These are phyloP conservation scores for Chernovozyma sophiae-reginae DNA, from an alignment of 1,139 yeast genomes.

Conservation along the genomic window DNA sequence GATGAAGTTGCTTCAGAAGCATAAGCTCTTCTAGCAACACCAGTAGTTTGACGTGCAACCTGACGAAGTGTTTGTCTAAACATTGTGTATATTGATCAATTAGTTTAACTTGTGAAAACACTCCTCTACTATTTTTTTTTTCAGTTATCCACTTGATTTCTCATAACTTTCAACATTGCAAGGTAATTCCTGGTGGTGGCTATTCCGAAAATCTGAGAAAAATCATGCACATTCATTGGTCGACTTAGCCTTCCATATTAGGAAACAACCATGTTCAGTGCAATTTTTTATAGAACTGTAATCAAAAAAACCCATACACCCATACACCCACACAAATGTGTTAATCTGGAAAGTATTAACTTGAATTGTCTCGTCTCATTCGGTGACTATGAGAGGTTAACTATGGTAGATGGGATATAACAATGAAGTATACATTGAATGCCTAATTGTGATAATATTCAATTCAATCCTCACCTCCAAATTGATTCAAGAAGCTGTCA, in stretches of 20 bases:
- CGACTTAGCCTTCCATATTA: conserved; percentile 24
- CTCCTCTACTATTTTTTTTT: conserved; percentile 1
- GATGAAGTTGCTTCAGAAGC: conserved; percentile 71
- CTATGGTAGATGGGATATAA: too few species aligned
- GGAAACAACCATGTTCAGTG: conserved; percentile 19
- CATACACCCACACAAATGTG: too few species aligned
- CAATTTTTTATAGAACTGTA: too few species aligned
- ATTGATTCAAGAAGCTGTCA: conserved; percentile 44
- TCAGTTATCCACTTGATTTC: too few species aligned
- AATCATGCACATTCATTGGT: conserved; percentile 25
- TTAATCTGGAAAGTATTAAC: too few species aligned
- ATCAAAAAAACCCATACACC: conserved; percentile 1
- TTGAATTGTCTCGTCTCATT: too few species aligned
- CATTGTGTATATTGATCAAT: conserved; percentile 33
- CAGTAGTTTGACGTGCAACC: conserved; percentile 60
- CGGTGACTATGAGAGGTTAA: too few species aligned
- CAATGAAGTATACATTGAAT: too few species aligned
- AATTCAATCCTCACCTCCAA: conserved; percentile 29
- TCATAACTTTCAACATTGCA: neutral
- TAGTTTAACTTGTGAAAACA: neutral
- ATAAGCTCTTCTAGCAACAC: conserved; percentile 71
- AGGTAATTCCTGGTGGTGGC: neutral
- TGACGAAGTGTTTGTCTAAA: conserved; percentile 68
- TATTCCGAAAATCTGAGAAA: conserved; percentile 3
- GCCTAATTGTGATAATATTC: neutral